These are phyloP conservation scores for Akanthomyces lecanii DNA, from an alignment of 2,329 filamentous ascomycete species.

Conservation along the genomic window DNA sequence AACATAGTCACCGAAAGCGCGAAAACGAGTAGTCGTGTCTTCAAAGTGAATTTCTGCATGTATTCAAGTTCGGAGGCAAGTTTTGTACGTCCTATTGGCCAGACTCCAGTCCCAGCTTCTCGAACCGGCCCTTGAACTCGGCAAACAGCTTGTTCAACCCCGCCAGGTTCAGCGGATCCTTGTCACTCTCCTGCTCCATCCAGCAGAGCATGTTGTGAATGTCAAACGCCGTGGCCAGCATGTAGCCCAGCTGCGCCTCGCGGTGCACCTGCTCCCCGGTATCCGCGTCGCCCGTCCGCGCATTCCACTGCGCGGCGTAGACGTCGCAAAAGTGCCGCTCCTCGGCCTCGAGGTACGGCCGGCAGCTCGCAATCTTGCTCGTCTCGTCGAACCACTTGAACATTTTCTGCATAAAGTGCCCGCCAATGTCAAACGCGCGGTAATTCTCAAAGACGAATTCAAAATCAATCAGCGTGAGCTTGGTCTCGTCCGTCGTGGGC, in stretches of 20 bases:
- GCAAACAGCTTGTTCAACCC: constrained; percentile 19
- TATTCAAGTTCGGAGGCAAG: not conserved
- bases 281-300: constrained; percentile 18
- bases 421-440: constrained; percentile 22
- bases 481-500: not conserved
- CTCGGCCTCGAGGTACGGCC: constrained; percentile 18
- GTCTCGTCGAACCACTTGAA: constrained; percentile 21
- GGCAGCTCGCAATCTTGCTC: constrained; percentile 19
- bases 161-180: constrained; percentile 17
- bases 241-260: constrained; percentile 19
- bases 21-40: no score
- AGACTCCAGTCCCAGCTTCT: not conserved
- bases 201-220: constrained; percentile 22
- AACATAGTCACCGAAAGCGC: no score
- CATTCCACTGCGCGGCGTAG: constrained; percentile 20
- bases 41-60: no score
- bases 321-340: constrained; percentile 21
- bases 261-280: constrained; percentile 17
- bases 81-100: not conserved
- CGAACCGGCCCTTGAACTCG: constrained; percentile 15
- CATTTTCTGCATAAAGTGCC: constrained; percentile 22
- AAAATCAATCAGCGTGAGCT: constrained; percentile 20
- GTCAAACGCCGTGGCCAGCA: constrained; percentile 22
- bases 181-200: constrained; percentile 15
- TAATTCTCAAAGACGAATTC: constrained; percentile 21